phyloP scores from a whole-genome alignment of 2,329 filamentous ascomycete genomes.

The Monosporascus sp. region DNA sequence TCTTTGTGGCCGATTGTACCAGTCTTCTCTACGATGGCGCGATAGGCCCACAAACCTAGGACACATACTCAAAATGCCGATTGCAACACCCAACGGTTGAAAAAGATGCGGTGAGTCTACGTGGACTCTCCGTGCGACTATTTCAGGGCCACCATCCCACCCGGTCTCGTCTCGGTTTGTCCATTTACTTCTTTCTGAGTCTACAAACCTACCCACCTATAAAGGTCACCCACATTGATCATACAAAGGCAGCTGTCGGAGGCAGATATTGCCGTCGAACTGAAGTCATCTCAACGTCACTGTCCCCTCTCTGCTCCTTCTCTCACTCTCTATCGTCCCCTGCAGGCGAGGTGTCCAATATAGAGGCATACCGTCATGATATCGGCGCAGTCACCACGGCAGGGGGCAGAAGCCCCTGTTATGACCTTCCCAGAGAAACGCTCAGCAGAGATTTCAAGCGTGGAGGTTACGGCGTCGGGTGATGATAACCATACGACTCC shows the following conservation, averaged over 20 bases:
- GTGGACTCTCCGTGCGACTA: too few relatives aligned
- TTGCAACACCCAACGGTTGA: too few relatives aligned
- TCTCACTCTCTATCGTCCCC: background rate
- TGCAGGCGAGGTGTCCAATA: background rate
- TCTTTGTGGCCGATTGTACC: background rate
- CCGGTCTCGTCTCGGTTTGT: too few relatives aligned
- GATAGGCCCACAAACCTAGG: background rate
- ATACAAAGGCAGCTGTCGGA: too few relatives aligned
- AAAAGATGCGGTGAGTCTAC: too few relatives aligned
- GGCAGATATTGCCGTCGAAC: too few relatives aligned
- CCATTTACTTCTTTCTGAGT: too few relatives aligned
- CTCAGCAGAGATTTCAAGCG: background rate
- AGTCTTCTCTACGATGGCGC: background rate
- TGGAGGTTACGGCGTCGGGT: background rate
- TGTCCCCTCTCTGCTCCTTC: background rate
- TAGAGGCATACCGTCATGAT: background rate
- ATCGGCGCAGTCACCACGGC: background rate
- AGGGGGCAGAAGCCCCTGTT: background rate
- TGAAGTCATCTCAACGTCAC: too few relatives aligned
- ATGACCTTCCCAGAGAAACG: background rate
- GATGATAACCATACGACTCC: slow-evolving; percentile 10
- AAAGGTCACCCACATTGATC: too few relatives aligned
- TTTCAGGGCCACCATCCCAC: too few relatives aligned
- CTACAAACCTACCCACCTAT: too few relatives aligned
- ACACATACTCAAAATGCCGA: too few relatives aligned